These are phyloP conservation scores for Ceratocystis ficicola DNA, from an alignment of 2,329 filamentous ascomycete species.

Conservation along the genomic window DNA sequence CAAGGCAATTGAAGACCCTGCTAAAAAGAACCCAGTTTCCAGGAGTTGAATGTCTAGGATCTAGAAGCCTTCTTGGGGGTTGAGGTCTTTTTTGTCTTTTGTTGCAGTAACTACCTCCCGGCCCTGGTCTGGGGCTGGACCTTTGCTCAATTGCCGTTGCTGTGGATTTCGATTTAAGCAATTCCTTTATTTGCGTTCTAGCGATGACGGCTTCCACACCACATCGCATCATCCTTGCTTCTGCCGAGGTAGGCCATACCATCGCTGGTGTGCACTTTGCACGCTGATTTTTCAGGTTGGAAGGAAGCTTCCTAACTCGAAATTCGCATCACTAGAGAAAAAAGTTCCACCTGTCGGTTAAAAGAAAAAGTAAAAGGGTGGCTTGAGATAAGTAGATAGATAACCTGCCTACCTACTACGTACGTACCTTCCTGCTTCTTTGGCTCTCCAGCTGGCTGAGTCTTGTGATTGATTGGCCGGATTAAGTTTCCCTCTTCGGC, in stretches of 20 bases:
- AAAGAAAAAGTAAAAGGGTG: not conserved
- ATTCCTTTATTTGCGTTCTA: not conserved
- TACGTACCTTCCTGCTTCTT: slow-evolving; percentile 2
- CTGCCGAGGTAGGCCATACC: slow-evolving; percentile 13
- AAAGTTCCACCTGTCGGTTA: not conserved
- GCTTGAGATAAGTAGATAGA: not conserved
- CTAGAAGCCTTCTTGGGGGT: not conserved
- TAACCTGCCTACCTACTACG: not conserved
- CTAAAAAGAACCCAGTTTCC: not conserved
- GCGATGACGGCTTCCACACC: not conserved
- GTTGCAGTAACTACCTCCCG: not conserved
- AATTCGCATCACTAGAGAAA: not conserved
- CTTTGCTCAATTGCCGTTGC: slow-evolving; percentile 10
- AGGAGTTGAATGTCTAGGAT: not conserved
- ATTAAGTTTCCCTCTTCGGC: not conserved
- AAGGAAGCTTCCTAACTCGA: slow-evolving; percentile 1
- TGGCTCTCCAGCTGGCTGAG: not conserved
- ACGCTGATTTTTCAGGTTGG: not conserved
- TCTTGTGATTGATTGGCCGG: slow-evolving; percentile 5
- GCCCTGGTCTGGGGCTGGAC: not conserved
- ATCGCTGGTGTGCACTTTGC: not conserved
- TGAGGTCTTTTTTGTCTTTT: slow-evolving; percentile 9
- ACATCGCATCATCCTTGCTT: slow-evolving; percentile 14
- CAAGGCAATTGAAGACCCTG: not conserved
- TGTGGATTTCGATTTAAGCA: slow-evolving; percentile 1